These are phyloP conservation scores for Castanea mollissima DNA, from an alignment of 306 rosid genomes.

Conservation along the genomic window DNA sequence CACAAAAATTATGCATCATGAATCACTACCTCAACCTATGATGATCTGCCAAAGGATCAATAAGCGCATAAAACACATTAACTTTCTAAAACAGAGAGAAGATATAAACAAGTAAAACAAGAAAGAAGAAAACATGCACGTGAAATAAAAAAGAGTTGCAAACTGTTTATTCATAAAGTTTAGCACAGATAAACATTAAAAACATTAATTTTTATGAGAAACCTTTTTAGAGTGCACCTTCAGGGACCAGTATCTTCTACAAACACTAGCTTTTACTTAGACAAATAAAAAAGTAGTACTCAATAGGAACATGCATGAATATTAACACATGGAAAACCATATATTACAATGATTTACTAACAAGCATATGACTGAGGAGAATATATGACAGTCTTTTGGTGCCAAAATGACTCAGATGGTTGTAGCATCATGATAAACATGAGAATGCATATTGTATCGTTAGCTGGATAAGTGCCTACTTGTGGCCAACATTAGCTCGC, in stretches of 20 bases:
- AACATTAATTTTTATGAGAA: background rate
- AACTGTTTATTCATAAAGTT: constrained; percentile 7
- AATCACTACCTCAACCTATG: constrained; percentile 2
- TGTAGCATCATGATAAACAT: background rate
- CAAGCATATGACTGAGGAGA: background rate
- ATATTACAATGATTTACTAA: background rate
- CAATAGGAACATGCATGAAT: background rate
- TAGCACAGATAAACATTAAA: background rate
- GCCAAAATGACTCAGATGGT: background rate
- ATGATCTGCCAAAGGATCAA: constrained; percentile 9
- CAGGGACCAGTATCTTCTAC: constrained; percentile 2
- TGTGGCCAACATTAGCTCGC: background rate
- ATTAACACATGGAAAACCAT: background rate
- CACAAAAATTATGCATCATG: background rate
- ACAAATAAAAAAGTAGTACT: background rate
- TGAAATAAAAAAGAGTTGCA: background rate
- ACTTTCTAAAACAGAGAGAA: constrained; percentile 10
- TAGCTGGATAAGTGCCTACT: background rate
- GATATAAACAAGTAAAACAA: constrained; percentile 15
- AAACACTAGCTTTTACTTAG: background rate
- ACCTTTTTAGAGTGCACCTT: background rate
- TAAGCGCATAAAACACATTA: constrained; percentile 11
- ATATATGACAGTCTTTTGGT: background rate
- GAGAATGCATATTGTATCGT: background rate
- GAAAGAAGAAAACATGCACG: constrained; percentile 1